Base-by-base conservation (phyloP, 1,284 basidiomycete species). In the Irpex sp. region DNA sequence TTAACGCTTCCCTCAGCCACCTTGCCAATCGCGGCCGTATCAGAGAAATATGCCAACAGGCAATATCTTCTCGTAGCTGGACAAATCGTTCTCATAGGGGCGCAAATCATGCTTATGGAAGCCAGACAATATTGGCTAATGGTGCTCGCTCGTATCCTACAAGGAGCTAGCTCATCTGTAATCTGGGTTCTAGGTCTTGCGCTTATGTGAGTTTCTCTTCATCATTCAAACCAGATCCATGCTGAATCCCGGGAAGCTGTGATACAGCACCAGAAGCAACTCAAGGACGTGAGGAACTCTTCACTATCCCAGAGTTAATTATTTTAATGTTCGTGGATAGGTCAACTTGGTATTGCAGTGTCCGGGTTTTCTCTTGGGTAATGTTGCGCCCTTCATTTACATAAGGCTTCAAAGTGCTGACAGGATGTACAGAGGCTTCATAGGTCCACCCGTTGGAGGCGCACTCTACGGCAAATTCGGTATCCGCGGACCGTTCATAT, bases 131-230 rank as follows among this genome's bases (percentile, higher is more conserved):
- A 86, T 69, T 79, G 85, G 75, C 76, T 89, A 11, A 92, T 94
- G 89, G 84, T 83, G 11, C 49, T 93, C 35, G 87, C 90, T 15
- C 84, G 92, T 19, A 75, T 88, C 15, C 62, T 92, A 6, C 92
- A 93, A 74, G 92, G 92, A 1, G 76, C 89, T 15, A 86, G 86
- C 39, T 89, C 87, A 1, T 86, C 89, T 0, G 82, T 92, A 67
- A 82, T 94, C 6, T 93, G 91, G 91, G 83, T 89, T 0, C 84
- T 90, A 49, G 89, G 87, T 0, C 74, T 92, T 26, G 89, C 88
- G 8, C 75, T 92, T n/a, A 70, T 91, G 89, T 90, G 70, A 72
- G 81, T 70, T 13, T 31, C 35, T 35, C 33, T 35, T 35, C 33
- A 2, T 35, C 33, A 8, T 7, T 8, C 33, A 35, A 35, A 35